Conservation (phyloP, 148 eudicot genomes). For the Fagopyrum homotropicum region DNA sequence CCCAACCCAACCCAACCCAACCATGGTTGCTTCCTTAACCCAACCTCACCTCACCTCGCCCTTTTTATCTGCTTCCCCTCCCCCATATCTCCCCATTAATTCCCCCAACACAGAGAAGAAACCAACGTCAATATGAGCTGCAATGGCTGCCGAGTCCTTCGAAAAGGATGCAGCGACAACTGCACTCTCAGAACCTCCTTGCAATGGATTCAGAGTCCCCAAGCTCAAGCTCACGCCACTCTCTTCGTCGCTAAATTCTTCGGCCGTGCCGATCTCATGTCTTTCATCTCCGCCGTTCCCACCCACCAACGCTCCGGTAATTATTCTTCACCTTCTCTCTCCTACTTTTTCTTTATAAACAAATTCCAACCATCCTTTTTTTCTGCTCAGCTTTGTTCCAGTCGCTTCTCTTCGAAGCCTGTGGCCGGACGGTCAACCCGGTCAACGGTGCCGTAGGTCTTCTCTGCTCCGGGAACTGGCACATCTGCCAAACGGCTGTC, state of each 20-base stretch:
- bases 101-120: background rate
- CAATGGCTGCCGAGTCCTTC: conserved; percentile 54
- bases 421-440: conserved; percentile 63
- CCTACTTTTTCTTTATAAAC: background rate
- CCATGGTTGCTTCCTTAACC: conserved; percentile 17
- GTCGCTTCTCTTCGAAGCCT: conserved; percentile 57
- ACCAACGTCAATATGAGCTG: conserved; percentile 50
- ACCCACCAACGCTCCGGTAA: conserved; percentile 38
- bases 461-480: conserved; percentile 49
- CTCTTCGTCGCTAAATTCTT: conserved; percentile 65
- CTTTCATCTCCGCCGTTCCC: conserved; percentile 54
- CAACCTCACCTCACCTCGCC: background rate
- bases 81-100: background rate
- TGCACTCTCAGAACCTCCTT: conserved; percentile 50
- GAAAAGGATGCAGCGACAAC: conserved; percentile 46
- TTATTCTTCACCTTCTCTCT: background rate
- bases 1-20: conserved; percentile 9
- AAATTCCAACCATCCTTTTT: no score
- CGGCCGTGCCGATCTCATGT: conserved; percentile 55
- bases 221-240: conserved; percentile 53
- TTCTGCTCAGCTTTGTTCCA: conserved; percentile 39
- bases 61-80: conserved; percentile 5
- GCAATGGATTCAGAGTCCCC: conserved; percentile 40
- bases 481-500: conserved; percentile 44
- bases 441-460: conserved; percentile 56